A percentile compares a stretch with the other conserved stretches of the same genome.
Evolutionary conservation across 2,329 filamentous ascomycete genomes (phyloP).

Genomic region (Epichloe coenophiala): DNA sequence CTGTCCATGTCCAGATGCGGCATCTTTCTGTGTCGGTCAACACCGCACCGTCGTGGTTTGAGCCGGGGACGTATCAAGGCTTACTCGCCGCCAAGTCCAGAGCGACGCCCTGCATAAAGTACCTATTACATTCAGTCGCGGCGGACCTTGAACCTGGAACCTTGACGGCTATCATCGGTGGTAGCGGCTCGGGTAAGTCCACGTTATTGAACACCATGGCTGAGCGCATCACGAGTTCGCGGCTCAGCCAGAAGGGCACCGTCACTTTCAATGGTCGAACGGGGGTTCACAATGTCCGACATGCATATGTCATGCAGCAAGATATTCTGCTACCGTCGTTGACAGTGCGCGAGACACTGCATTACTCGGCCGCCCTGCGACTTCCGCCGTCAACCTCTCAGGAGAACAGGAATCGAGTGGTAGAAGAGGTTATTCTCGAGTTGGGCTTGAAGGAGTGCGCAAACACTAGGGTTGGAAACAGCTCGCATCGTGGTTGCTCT

Average conservation of each 20-base stretch:
- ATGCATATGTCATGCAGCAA: slow-evolving; percentile 64
- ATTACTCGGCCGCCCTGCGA: slow-evolving; percentile 58
- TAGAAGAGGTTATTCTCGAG: slow-evolving; percentile 66
- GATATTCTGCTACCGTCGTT: slow-evolving; percentile 60
- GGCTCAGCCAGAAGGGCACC: slow-evolving; percentile 37
- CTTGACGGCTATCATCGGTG: slow-evolving; percentile 63
- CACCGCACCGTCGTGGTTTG: slow-evolving; percentile 39
- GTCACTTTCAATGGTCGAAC: slow-evolving; percentile 47
- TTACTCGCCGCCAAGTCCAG: slow-evolving; percentile 24
- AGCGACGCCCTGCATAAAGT: slow-evolving; percentile 27
- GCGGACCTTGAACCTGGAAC: slow-evolving; percentile 52
- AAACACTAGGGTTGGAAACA: slow-evolving; percentile 58
- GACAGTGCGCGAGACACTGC: slow-evolving; percentile 62
- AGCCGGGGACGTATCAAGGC: slow-evolving; percentile 31
- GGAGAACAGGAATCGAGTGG: slow-evolving; percentile 46
- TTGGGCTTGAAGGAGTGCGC: slow-evolving; percentile 66
- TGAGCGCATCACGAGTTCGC: slow-evolving; percentile 47
- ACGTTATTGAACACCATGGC: slow-evolving; percentile 59
- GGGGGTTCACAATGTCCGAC: slow-evolving; percentile 40
- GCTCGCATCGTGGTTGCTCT: slow-evolving; percentile 60
- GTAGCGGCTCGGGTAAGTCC: slow-evolving; percentile 61
- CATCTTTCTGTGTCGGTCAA: slow-evolving; percentile 43
- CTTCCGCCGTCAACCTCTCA: slow-evolving; percentile 48
- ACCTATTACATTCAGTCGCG: slow-evolving; percentile 48
- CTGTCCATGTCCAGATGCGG: slow-evolving; percentile 40